phyloP scores from a whole-genome alignment of 805 yeast genomes.

The Yarrowia divulgata region DNA sequence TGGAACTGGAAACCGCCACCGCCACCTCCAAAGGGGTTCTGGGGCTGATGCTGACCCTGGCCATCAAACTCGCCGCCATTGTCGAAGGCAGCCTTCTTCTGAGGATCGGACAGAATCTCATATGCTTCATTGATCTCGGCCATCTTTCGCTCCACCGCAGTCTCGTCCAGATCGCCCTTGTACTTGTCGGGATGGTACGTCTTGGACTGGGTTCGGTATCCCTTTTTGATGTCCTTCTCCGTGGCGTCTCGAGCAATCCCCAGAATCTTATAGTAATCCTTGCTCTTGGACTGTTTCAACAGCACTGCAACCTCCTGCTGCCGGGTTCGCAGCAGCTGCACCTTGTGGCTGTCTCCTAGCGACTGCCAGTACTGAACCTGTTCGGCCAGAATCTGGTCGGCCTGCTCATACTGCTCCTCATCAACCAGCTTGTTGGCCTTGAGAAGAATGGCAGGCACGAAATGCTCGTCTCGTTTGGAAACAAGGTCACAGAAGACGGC shows the following conservation, averaged over 20 bases:
- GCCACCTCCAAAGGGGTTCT: conserved; percentile 29
- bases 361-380: conserved; percentile 42
- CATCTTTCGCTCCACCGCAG: conserved; percentile 81
- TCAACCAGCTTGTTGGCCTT: conserved; percentile 42
- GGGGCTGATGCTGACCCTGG: conserved; percentile 34
- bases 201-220: conserved; percentile 78
- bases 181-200: conserved; percentile 93
- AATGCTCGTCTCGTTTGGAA: conserved; percentile 44
- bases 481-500: conserved; percentile 48
- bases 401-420: conserved; percentile 44
- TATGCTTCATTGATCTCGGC: conserved; percentile 93
- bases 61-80: conserved; percentile 52
- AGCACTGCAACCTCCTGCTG: conserved; percentile 44
- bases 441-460: conserved; percentile 52
- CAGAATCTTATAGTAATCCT: conserved; percentile 81
- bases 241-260: conserved; percentile 73
- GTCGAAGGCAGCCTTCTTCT: conserved; percentile 71
- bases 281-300: conserved; percentile 52
- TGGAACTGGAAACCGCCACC: conserved; percentile 34
- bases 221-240: conserved; percentile 75
- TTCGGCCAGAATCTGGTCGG: conserved; percentile 41
- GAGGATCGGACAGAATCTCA: conserved; percentile 77
- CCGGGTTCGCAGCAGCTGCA: conserved; percentile 40
- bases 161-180: conserved; percentile 68
- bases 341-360: conserved; percentile 40